A percentile compares a stretch with the other conserved stretches of the same genome.
Conservation (phyloP, 2,329 filamentous ascomycete genomes). For the Metarhizium rileyi region DNA sequence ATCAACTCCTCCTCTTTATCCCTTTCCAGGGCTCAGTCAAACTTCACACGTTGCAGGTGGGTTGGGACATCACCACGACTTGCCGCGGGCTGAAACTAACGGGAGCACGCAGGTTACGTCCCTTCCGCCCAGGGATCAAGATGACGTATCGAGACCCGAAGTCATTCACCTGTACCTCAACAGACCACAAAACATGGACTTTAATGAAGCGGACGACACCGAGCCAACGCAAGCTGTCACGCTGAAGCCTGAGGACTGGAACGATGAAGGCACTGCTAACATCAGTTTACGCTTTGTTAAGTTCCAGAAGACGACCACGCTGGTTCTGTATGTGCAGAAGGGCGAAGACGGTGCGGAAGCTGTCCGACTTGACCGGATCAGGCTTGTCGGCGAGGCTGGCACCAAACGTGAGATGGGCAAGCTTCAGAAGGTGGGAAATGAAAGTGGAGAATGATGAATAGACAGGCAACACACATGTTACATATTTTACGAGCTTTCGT, state of each 20-base stretch:
- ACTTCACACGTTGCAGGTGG: conserved; percentile 68
- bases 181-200: conserved; percentile 80
- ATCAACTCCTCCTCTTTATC: conserved; percentile 87
- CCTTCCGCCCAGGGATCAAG: conserved; percentile 57
- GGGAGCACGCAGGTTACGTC: conserved; percentile 62
- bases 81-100: neutral
- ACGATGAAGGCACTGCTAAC: conserved; percentile 62
- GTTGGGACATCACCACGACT: conserved; percentile 7
- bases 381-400: conserved; percentile 78
- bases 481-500: neutral
- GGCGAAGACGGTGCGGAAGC: conserved; percentile 77
- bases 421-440: conserved; percentile 88
- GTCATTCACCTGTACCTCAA: conserved; percentile 83
- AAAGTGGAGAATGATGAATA: conserved; percentile 75
- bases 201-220: conserved; percentile 87
- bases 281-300: conserved; percentile 82
- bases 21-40: conserved; percentile 85
- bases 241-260: conserved; percentile 71
- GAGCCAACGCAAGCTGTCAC: conserved; percentile 71
- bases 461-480: conserved; percentile 2
- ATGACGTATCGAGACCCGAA: conserved; percentile 70
- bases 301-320: conserved; percentile 84
- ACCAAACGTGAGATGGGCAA: conserved; percentile 91
- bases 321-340: conserved; percentile 83
- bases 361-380: conserved; percentile 69